phyloP scores from a whole-genome alignment of 1,284 basidiomycete species.

The Golubevia sp. region DNA sequence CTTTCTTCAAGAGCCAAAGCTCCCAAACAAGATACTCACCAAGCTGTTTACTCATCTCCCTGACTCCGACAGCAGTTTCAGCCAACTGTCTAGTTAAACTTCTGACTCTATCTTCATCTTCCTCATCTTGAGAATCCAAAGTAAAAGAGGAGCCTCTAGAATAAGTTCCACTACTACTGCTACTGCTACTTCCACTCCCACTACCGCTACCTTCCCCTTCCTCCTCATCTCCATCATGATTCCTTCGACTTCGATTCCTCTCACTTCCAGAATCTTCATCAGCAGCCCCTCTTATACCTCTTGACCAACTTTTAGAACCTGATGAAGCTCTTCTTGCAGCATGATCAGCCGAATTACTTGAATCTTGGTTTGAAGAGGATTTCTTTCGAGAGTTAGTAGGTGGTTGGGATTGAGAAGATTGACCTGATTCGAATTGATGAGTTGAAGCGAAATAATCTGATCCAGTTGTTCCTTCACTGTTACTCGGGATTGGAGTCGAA shows the following conservation, averaged over 20 bases:
- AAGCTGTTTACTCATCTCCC: slow-evolving; percentile 98
- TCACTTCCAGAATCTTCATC: slow-evolving; percentile 12
- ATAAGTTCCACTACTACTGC: slow-evolving; percentile 10
- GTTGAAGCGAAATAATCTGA: not conserved
- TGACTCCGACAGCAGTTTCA: slow-evolving; percentile 93
- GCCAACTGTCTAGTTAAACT: slow-evolving; percentile 85
- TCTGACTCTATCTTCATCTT: slow-evolving; percentile 69
- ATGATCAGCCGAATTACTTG: not conserved
- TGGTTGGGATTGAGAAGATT: not conserved
- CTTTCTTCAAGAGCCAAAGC: too few species aligned
- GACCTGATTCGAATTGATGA: not conserved
- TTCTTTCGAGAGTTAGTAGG: not conserved
- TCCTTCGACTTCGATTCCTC: slow-evolving; percentile 1
- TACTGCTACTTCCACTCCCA: slow-evolving; percentile 14
- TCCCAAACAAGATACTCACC: slow-evolving; percentile 68
- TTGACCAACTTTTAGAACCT: slow-evolving; percentile 3
- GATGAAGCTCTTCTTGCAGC: not conserved
- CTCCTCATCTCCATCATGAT: slow-evolving; percentile 16
- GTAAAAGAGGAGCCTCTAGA: slow-evolving; percentile 18
- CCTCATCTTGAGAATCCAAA: slow-evolving; percentile 69
- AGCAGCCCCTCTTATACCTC: slow-evolving; percentile 12
- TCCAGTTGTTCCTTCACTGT: too few species aligned
- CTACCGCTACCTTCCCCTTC: slow-evolving; percentile 12
- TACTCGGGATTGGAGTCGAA: not conserved
- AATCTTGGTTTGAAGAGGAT: not conserved